Percentiles rank a stretch among this genome's conserved stretches.
These are phyloP conservation scores for Raffaelea albimanens DNA, from an alignment of 2,329 filamentous ascomycete species.

Conservation along the genomic window DNA sequence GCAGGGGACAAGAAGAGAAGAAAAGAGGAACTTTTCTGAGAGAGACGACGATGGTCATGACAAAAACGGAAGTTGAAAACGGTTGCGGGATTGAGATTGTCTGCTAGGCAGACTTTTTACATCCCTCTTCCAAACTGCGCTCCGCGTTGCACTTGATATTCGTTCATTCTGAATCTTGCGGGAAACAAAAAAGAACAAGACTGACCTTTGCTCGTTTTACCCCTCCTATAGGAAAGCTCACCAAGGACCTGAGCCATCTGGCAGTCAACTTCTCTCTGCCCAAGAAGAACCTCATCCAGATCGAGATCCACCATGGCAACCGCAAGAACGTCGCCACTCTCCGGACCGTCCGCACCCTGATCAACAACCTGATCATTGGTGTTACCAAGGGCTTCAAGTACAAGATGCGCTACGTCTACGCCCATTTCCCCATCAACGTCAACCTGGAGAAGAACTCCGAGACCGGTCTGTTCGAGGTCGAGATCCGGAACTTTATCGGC, in stretches of 20 bases:
- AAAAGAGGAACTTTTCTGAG: too few species aligned
- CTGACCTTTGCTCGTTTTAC: too few species aligned
- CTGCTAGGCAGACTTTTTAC: too few species aligned
- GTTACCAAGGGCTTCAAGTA: slow-evolving; percentile 99
- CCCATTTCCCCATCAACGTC: slow-evolving; percentile 99
- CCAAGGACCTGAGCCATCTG: slow-evolving; percentile 93
- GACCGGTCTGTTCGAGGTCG: slow-evolving; percentile 79
- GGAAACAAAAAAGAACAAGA: slow-evolving; percentile 1
- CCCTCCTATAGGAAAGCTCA: slow-evolving; percentile 69
- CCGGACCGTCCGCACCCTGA: slow-evolving; percentile 93
- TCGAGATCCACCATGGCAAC: slow-evolving; percentile 96
- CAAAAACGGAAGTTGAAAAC: too few species aligned
- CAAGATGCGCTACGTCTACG: slow-evolving; percentile 99
- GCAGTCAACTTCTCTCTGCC: slow-evolving; percentile 91
- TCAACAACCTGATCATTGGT: slow-evolving; percentile 97
- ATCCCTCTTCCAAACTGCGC: too few species aligned
- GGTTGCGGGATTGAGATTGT: too few species aligned
- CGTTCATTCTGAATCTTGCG: neutral
- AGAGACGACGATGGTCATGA: too few species aligned
- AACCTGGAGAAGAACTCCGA: slow-evolving; percentile 95
- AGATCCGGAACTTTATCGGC: slow-evolving; percentile 99
- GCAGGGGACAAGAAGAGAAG: too few species aligned
- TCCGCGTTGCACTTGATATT: too few species aligned
- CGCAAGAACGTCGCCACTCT: slow-evolving; percentile 98
- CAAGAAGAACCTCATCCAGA: slow-evolving; percentile 79